Base-by-base conservation (phyloP, 2,329 filamentous ascomycete genomes). In the Erysiphe pulchra region DNA sequence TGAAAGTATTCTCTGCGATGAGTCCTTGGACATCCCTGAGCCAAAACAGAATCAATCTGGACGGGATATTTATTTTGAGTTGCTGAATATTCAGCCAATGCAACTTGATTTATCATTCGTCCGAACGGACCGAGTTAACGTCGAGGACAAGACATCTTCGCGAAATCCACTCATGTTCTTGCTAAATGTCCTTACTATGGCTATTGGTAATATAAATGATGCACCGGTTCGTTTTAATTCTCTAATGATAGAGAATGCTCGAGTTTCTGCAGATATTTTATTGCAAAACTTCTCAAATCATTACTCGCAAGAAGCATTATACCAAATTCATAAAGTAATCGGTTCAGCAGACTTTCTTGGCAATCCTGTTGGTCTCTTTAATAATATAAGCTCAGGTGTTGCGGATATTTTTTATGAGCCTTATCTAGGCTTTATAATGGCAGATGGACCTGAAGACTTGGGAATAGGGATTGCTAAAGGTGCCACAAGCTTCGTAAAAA, bases 331-430 rank as follows among this genome's bases (percentile, higher is more conserved):
- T 67, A 86, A 95, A 62, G 90, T 98, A 52, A 73, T 98, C 47
- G 90, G 90, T 16, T 95, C 87, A 6, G 90, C 90, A 5, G 90
- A 98, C 61, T 95, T 98, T 70, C 68, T 98, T 6, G 90, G 90
- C 34, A 98, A 98, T 55, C 90, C 90, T 0, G 92, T 98, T 14
- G 90, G 90, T 40, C 67, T 98, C 39, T 98, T 98, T 75, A 95
- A 92, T 65, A 98, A 87, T 59, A 81, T 98, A 61, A 92, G 84
- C 55, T 98, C 90, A 41, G 90, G 92, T 54, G 83, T 98, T 45
- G 86, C 83, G 17, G 90, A 94, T 59, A 93, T 98, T 58, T 98
- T 98, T 65, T 98, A 98, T 67, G 92, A 98, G 60, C 90, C 90
- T 34, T 98, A 98, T 63, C 90, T 98, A 65, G 83, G 92, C 18